Conservation (phyloP, 2,329 filamentous ascomycete genomes). For the Aspergillus aculeatinus region DNA sequence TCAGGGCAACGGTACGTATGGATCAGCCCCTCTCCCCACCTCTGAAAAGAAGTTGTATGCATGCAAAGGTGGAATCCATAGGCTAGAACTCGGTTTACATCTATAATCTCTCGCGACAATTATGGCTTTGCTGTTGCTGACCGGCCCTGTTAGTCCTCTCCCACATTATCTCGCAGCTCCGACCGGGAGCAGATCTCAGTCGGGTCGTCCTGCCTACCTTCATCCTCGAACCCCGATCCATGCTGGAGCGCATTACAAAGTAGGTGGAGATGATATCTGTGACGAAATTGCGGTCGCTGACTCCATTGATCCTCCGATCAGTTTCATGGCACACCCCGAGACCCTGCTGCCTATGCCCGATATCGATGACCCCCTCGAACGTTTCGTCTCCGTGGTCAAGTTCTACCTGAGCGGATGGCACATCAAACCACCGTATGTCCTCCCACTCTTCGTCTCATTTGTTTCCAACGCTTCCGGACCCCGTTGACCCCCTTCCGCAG, state of each 20-base stretch:
- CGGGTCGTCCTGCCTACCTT: slow-evolving; percentile 94
- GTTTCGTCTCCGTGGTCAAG: slow-evolving; percentile 93
- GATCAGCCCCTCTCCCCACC: background rate
- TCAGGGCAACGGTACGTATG: slow-evolving; percentile 79
- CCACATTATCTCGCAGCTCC: slow-evolving; percentile 95
- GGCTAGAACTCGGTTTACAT: background rate
- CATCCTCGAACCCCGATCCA: slow-evolving; percentile 94
- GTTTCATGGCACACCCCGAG: slow-evolving; percentile 99
- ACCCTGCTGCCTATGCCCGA: slow-evolving; percentile 83
- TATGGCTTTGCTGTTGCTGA: slow-evolving; percentile 7
- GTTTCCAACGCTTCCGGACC: slow-evolving; percentile 2
- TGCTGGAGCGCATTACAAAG: slow-evolving; percentile 99
- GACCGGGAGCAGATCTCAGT: slow-evolving; percentile 91
- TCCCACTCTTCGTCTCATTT: background rate
- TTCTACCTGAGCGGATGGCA: slow-evolving; percentile 99
- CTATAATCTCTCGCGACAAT: background rate
- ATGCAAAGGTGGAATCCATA: background rate
- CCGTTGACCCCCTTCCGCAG: slow-evolving; percentile 46
- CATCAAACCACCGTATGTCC: slow-evolving; percentile 86
- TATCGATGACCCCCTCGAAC: slow-evolving; percentile 82
- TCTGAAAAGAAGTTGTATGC: background rate
- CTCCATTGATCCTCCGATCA: slow-evolving; percentile 42
- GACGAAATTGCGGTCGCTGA: slow-evolving; percentile 12
- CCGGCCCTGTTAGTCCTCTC: slow-evolving; percentile 67
- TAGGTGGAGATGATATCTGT: slow-evolving; percentile 41